These are phyloP conservation scores for Butyriboletus loyo DNA, from an alignment of 768 basidiomycete species.

Conservation along the genomic window DNA sequence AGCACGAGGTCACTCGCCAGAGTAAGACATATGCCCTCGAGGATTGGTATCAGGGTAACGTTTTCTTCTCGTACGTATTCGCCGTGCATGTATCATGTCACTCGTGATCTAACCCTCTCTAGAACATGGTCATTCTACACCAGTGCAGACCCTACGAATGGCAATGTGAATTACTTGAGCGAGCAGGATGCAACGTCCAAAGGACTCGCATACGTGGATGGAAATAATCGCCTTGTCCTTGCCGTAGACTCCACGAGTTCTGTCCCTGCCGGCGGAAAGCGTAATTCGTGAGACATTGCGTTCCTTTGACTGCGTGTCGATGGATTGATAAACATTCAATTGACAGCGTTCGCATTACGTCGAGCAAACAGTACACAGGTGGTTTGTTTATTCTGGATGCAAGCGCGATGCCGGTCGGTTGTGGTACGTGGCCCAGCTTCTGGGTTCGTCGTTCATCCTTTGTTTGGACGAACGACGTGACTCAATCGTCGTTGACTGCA, in stretches of 20 bases:
- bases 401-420: slow-evolving; percentile 65
- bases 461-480: background rate
- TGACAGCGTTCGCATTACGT: slow-evolving; percentile 61
- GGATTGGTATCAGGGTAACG: slow-evolving; percentile 40
- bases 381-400: slow-evolving; percentile 78
- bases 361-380: slow-evolving; percentile 51
- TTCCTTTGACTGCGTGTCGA: background rate
- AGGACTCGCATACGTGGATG: slow-evolving; percentile 58
- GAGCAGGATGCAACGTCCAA: slow-evolving; percentile 44
- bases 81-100: background rate
- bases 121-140: slow-evolving; percentile 67
- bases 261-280: slow-evolving; percentile 47
- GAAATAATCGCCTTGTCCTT: slow-evolving; percentile 50
- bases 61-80: slow-evolving; percentile 53
- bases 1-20: background rate
- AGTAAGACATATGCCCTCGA: slow-evolving; percentile 31
- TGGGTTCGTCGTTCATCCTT: slow-evolving; percentile 33
- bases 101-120: slow-evolving; percentile 1
- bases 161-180: slow-evolving; percentile 59
- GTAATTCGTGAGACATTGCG: slow-evolving; percentile 43
- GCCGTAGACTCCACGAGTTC: slow-evolving; percentile 55
- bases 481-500: slow-evolving; percentile 7
- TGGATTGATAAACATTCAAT: background rate
- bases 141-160: slow-evolving; percentile 63
- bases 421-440: slow-evolving; percentile 59